Evolutionary conservation across 2,329 filamentous ascomycete genomes (phyloP), one percentile per base, ranked within the genome.

Genomic region (Arthrobotrys musiformis): DNA sequence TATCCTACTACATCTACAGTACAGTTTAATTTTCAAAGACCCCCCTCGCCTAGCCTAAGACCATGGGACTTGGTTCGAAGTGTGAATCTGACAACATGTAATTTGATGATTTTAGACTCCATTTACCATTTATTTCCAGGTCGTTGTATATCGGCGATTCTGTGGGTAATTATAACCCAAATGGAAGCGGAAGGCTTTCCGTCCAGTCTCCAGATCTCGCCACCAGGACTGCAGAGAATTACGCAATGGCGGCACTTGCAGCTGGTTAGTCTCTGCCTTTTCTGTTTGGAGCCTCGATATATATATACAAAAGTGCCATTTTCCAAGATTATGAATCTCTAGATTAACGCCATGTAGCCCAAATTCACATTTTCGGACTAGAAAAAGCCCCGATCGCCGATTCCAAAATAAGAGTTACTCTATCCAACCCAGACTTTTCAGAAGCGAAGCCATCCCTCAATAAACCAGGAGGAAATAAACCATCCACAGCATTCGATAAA

Each of bases 221-320:
- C 15, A 56, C 63, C 1, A 24, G 44, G 37, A 75, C 44, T 5
- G 63, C 70, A 15, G 63, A 76, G 11, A 76, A 52, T 30, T 76
- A 76, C 26, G 63, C 64, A 13, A 22, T 69, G 9, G 70, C 63
- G 7, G 70, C 63, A 7, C 64, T 76, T 17, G 54, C 63, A 58
- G 37, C 56, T 33, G 54, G 70, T 74, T 35, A 30, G 70, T 61
- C 37, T n/a, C n/a, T n/a, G n/a, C n/a, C n/a, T n/a, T n/a, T n/a
- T n/a, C n/a, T n/a, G n/a, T n/a, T n/a, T n/a, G n/a, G n/a, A n/a
- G n/a, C n/a, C n/a, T n/a, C n/a, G n/a, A n/a, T n/a, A n/a, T n/a
- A n/a, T n/a, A n/a, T n/a, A n/a, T n/a, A n/a, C n/a, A n/a, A n/a
- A n/a, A n/a, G n/a, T n/a, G n/a, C n/a, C n/a, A n/a, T n/a, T n/a